Base-by-base conservation (phyloP, 129 eudicot species). In the Centella asiatica region DNA sequence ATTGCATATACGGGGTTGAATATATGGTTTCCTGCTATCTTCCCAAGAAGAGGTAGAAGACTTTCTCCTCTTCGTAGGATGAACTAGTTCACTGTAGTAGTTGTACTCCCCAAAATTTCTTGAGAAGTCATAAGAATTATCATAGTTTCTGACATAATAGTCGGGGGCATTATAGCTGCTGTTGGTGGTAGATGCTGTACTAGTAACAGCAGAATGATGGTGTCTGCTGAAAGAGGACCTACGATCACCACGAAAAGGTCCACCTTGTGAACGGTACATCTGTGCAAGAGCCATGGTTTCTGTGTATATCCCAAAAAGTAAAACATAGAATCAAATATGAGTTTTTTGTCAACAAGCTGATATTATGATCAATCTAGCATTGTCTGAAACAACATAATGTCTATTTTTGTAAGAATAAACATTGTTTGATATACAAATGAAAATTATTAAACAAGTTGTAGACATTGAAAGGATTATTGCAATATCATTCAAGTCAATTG, bases 241-340 rank as follows among this genome's bases (percentile, higher is more conserved):
- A 29, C 69, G 75, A 25, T 71, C 85, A 37, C 81, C 78, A 11
- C 45, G 69, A 71, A 66, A 72, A 32, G 76, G 95, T 17, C 69
- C 82, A 53, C 63, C 80, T 66, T 75, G 81, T 14, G 83, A 60
- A 19, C 20, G 81, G 48, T 80, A 81, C 58, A 80, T 52, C 61
- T 73, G 85, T n/a, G 72, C 90, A 64, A 65, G 77, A 50, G 90
- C 79, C 97, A 89, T 89, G 29, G 39, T 77, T 77, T 76, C 81
- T 81, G 85, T 42, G 29, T 48, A 65, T n/a, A 46, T 33, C 36
- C 70, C 22, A 49, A 60, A 55, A 54, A 12, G 2, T 11, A 39
- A 47, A 66, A 25, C 0, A 66, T 33, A 39, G 4, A 31, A 33
- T 42, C 15, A 42, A n/a, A 42, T 1, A 1, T 29, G 23, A 6